Evolutionary conservation across 1,284 basidiomycete genomes (phyloP).

Genomic region (Cystobasidium sp.): DNA sequence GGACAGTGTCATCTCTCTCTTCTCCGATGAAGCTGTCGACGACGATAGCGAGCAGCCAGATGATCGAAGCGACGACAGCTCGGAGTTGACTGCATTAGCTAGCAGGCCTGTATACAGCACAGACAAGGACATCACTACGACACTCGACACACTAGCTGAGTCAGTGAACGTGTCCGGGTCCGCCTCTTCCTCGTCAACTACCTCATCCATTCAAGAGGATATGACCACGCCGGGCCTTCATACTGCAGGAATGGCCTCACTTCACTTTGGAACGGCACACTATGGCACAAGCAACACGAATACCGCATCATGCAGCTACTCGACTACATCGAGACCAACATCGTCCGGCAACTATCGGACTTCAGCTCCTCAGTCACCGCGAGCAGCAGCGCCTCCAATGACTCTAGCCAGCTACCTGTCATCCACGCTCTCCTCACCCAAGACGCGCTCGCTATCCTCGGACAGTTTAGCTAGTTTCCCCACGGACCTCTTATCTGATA

Average conservation of each 20-base stretch:
- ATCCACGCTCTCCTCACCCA: slow-evolving; percentile 34
- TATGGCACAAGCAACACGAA: neutral
- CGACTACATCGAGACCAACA: neutral
- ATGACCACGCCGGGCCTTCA: slow-evolving; percentile 36
- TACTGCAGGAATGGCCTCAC: slow-evolving; percentile 19
- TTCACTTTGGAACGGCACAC: neutral
- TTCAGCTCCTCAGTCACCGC: slow-evolving; percentile 24
- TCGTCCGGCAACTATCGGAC: neutral
- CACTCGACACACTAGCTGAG: too few relatives aligned
- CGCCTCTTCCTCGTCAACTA: neutral
- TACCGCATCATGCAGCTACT: neutral
- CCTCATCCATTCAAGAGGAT: slow-evolving; percentile 3
- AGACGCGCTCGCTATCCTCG: slow-evolving; percentile 39
- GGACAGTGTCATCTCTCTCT: slow-evolving; percentile 26
- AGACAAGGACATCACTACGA: neutral
- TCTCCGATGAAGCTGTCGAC: slow-evolving; percentile 17
- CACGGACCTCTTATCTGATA: slow-evolving; percentile 37
- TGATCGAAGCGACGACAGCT: slow-evolving; percentile 26
- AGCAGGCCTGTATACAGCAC: slow-evolving; percentile 4
- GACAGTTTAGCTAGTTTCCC: slow-evolving; percentile 42
- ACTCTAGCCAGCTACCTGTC: slow-evolving; percentile 39
- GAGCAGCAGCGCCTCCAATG: slow-evolving; percentile 1
- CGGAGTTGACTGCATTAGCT: slow-evolving; percentile 29
- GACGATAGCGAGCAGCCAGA: neutral
- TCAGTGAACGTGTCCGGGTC: neutral